Base-by-base conservation (phyloP, 345 rosid species). In the Salix suchowensis region DNA sequence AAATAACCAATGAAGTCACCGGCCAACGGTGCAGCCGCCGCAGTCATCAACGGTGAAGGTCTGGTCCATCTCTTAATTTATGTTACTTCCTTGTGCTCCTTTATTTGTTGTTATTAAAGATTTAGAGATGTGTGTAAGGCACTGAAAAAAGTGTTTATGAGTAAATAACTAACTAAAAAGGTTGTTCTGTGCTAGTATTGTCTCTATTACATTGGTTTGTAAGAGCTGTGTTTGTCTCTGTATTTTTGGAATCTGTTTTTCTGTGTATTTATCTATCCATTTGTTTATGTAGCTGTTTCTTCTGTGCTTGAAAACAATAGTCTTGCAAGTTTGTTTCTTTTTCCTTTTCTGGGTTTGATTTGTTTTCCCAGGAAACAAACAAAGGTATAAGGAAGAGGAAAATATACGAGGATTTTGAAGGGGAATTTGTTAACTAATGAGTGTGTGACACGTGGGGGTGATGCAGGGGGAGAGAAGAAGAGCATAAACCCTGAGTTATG, bases 401-500 rank as follows among this genome's bases (percentile, higher is more conserved):
- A 44, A 48, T 42, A 9, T 28, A 28, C 23, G 62, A 55, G 11
- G 19, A 32, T 30, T 11, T 5, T 64, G 71, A 52, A 3, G 65
- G 52, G 19, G 28, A 28, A 15, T 40, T 7, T 26, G 6, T 69
- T 74, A 76, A 72, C 68, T 2, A 62, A 81, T 70, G 77, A 28
- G 23, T 44, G 74, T 62, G 8, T 80, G 81, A 84, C 80, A 74
- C 76, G 67, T 81, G 87, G 68, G 50, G 74, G 34, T 76, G 82
- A 80, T 61, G 86, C 69, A 60, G 82, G 73, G 55, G 85, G 55
- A 24, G 91, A 88, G 85, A 87, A 86, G 88, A 88, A 86, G 86
- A 82, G 80, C 78, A 81, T 91, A 74, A 88, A 89, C 83, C 81
- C 77, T 68, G 93, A 91, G 88, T 87, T 91, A 68, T 89, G 96